Conservation (phyloP, 1,284 basidiomycete species). For the Wallemia ichthyophaga region DNA sequence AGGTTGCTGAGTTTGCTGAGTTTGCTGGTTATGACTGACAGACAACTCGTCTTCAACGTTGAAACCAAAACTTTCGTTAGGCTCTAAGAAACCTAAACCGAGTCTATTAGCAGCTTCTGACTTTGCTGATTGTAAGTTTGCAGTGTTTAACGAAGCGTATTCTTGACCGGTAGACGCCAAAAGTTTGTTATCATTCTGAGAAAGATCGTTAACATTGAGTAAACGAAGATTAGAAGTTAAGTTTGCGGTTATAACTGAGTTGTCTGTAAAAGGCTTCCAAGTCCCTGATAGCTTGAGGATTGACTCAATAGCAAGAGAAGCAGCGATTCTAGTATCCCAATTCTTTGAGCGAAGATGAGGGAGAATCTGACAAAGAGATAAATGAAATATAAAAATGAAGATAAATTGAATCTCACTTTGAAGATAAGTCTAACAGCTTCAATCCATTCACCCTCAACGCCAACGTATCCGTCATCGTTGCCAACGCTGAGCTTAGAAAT, state of each 20-base stretch:
- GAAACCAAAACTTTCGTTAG: slow-evolving; percentile 32
- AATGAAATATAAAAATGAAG: background rate
- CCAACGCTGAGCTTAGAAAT: slow-evolving; percentile 52
- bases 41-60: slow-evolving; percentile 46
- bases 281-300: slow-evolving; percentile 55
- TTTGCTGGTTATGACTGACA: background rate
- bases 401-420: slow-evolving; percentile 24
- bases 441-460: slow-evolving; percentile 36
- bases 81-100: slow-evolving; percentile 47
- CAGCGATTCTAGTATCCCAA: slow-evolving; percentile 55
- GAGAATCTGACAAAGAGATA: no score
- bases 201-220: slow-evolving; percentile 42
- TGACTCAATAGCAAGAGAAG: slow-evolving; percentile 52
- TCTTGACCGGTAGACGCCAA: slow-evolving; percentile 67
- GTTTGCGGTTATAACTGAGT: slow-evolving; percentile 5
- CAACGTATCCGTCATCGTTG: slow-evolving; percentile 9
- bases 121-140: slow-evolving; percentile 45
- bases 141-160: slow-evolving; percentile 33
- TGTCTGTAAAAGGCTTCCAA: slow-evolving; percentile 29
- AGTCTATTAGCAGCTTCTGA: slow-evolving; percentile 52
- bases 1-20: slow-evolving; percentile 1
- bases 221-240: slow-evolving; percentile 29
- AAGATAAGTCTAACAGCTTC: slow-evolving; percentile 31
- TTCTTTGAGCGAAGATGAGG: slow-evolving; percentile 65
- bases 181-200: slow-evolving; percentile 40